These are phyloP conservation scores for Suillus alpinus DNA, from an alignment of 768 basidiomycete species.

Conservation along the genomic window DNA sequence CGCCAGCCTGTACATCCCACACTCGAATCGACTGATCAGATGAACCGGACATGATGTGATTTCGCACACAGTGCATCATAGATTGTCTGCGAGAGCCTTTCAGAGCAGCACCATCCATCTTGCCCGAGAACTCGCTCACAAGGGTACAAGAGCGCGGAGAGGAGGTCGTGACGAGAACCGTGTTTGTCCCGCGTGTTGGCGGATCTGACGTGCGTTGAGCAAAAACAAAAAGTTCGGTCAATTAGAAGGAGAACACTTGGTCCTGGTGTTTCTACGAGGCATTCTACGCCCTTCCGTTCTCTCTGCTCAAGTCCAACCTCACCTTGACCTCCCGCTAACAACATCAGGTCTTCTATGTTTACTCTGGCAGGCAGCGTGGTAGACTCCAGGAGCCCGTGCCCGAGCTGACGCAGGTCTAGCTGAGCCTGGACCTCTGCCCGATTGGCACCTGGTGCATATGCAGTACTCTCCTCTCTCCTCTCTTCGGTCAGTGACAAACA, in stretches of 20 bases:
- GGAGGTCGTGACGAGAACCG: constrained; percentile 84
- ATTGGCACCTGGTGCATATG: constrained; percentile 63
- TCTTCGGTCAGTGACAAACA: constrained; percentile 82
- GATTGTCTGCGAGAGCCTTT: constrained; percentile 60
- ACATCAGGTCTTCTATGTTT: constrained; percentile 38
- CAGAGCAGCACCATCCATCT: constrained; percentile 53
- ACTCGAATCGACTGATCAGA: too few species aligned
- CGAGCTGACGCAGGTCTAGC: constrained; percentile 37
- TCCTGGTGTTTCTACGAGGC: constrained; percentile 66
- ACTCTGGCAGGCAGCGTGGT: constrained; percentile 53
- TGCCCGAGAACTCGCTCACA: constrained; percentile 75
- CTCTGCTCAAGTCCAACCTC: background rate
- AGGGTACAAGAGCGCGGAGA: constrained; percentile 72
- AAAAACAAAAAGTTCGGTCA: background rate
- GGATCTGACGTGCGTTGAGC: background rate
- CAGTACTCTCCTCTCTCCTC: constrained; percentile 59
- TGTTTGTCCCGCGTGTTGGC: constrained; percentile 57
- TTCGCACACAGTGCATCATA: too few species aligned
- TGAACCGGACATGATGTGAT: too few species aligned
- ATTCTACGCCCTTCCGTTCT: constrained; percentile 37
- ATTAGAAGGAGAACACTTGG: constrained; percentile 41
- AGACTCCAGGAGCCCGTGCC: constrained; percentile 43
- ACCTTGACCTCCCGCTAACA: constrained; percentile 11
- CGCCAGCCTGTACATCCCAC: too few species aligned
- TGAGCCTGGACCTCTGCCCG: constrained; percentile 60